phyloP scores from a whole-genome alignment of 2,329 filamentous ascomycete genomes.

The Colletotrichum karsti region DNA sequence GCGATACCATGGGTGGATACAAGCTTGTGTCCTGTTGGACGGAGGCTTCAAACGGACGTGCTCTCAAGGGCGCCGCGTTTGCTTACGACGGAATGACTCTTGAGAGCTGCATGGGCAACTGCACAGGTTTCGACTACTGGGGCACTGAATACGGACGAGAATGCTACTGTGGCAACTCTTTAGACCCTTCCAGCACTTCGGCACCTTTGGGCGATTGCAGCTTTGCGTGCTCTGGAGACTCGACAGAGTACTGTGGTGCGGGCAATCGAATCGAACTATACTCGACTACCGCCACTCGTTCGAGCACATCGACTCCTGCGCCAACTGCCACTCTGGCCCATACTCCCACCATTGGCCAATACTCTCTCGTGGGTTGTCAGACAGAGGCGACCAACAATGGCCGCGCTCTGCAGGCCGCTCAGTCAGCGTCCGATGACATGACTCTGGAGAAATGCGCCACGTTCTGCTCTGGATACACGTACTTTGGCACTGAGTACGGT shows the following conservation, averaged over 20 bases:
- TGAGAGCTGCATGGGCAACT: conserved; percentile 55
- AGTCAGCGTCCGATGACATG: conserved; percentile 43
- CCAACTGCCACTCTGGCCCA: conserved; percentile 44
- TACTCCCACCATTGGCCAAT: conserved; percentile 42
- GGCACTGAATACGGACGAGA: conserved; percentile 62
- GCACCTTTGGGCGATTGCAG: conserved; percentile 43
- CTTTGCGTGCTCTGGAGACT: conserved; percentile 51
- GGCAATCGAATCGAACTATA: conserved; percentile 54
- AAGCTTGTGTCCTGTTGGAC: conserved; percentile 68
- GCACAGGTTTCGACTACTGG: conserved; percentile 55
- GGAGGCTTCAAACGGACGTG: conserved; percentile 55
- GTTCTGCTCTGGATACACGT: conserved; percentile 44
- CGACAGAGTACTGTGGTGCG: conserved; percentile 51
- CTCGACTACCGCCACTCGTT: conserved; percentile 47
- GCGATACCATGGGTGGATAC: conserved; percentile 57
- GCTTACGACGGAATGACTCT: conserved; percentile 59
- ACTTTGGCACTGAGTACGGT: conserved; percentile 47
- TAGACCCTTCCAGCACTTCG: conserved; percentile 34
- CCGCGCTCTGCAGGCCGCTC: conserved; percentile 45
- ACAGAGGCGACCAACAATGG: conserved; percentile 43
- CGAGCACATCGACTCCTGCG: conserved; percentile 33
- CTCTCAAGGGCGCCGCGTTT: conserved; percentile 48
- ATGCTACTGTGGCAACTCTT: conserved; percentile 58
- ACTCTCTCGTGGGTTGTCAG: conserved; percentile 48
- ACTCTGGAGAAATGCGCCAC: conserved; percentile 47